These are phyloP conservation scores for Claviceps humidiphila DNA, from an alignment of 2,329 filamentous ascomycete genomes.

Conservation along the genomic window DNA sequence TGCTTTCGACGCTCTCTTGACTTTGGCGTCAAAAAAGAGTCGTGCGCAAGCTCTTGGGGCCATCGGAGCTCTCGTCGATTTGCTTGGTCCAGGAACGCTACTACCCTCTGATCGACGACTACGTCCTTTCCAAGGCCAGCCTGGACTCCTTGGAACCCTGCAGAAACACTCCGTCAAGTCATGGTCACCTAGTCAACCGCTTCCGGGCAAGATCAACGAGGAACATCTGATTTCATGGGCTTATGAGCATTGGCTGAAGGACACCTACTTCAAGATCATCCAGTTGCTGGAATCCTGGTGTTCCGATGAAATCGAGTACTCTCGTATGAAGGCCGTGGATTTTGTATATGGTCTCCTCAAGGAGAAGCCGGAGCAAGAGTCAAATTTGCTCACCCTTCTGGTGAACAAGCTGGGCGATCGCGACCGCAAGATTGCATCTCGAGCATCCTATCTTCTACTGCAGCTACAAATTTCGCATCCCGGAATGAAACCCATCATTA, in stretches of 20 bases:
- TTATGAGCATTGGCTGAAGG: slow-evolving; percentile 92
- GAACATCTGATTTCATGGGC: slow-evolving; percentile 76
- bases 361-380: slow-evolving; percentile 94
- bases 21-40: slow-evolving; percentile 81
- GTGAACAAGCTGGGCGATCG: slow-evolving; percentile 96
- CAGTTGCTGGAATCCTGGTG: slow-evolving; percentile 88
- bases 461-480: slow-evolving; percentile 83
- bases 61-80: slow-evolving; percentile 85
- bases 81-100: slow-evolving; percentile 78
- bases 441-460: slow-evolving; percentile 83
- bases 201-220: slow-evolving; percentile 63
- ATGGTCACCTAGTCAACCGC: slow-evolving; percentile 56
- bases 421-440: slow-evolving; percentile 88
- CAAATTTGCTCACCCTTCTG: slow-evolving; percentile 77
- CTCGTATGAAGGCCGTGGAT: slow-evolving; percentile 73
- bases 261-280: slow-evolving; percentile 82
- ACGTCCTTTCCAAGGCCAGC: slow-evolving; percentile 65
- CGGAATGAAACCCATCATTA: slow-evolving; percentile 82
- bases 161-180: slow-evolving; percentile 41
- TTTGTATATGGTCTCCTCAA: slow-evolving; percentile 86
- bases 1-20: slow-evolving; percentile 72
- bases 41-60: slow-evolving; percentile 86
- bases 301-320: slow-evolving; percentile 89
- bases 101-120: slow-evolving; percentile 74
- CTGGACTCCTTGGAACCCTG: slow-evolving; percentile 58